These are phyloP conservation scores for Allomyces arbusculus DNA, from an alignment of 192 early-diverging fungal genomes.

Conservation along the genomic window DNA sequence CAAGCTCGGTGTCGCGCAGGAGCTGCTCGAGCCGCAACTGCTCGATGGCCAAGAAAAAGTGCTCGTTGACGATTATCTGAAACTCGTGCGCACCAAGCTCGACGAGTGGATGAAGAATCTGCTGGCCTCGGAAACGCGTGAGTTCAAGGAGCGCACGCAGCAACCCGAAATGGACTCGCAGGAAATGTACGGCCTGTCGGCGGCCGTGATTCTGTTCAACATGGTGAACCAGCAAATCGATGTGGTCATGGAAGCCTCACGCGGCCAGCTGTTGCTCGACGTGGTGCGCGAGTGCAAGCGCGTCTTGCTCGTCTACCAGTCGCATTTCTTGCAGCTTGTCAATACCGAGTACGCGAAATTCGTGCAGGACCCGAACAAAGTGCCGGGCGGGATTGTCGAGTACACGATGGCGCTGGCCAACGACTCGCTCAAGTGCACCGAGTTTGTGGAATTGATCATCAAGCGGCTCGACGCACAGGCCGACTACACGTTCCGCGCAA, in stretches of 20 bases:
- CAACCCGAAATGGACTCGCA: conserved; percentile 60
- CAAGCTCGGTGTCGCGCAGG: conserved; percentile 66
- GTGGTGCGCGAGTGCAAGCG: conserved; percentile 59
- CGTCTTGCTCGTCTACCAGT: conserved; percentile 63
- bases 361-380: conserved; percentile 47
- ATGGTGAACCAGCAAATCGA: conserved; percentile 97
- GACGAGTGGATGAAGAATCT: conserved; percentile 83
- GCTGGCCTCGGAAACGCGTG: conserved; percentile 57
- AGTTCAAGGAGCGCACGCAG: conserved; percentile 46
- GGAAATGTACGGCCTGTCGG: conserved; percentile 60
- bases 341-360: conserved; percentile 58
- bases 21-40: conserved; percentile 71
- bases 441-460: conserved; percentile 67
- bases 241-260: conserved; percentile 57
- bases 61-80: conserved; percentile 72
- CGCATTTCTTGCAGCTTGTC: conserved; percentile 60
- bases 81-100: conserved; percentile 68
- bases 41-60: conserved; percentile 84
- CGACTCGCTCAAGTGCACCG: conserved; percentile 75
- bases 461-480: conserved; percentile 17
- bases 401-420: conserved; percentile 92
- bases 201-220: conserved; percentile 79
- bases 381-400: conserved; percentile 73
- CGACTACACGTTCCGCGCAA: not conserved
- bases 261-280: conserved; percentile 77